Base-by-base conservation (phyloP, 345 rosid species). In the Microthlaspi erraticum region DNA sequence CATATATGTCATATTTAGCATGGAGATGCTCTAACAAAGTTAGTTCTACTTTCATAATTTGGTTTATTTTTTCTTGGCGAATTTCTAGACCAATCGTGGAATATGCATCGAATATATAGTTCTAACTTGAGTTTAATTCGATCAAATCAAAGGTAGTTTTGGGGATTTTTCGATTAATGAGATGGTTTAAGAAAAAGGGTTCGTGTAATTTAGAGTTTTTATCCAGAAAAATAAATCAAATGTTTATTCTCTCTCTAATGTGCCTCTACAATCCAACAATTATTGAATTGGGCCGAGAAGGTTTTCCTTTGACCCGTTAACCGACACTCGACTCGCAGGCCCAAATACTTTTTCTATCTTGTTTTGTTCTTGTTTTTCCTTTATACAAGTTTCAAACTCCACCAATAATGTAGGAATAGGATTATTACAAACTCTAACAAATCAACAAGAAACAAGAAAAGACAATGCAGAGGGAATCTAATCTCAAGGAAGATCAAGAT, bases 401-500 rank as follows among this genome's bases (percentile, higher is more conserved):
- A 41, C 46, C 62, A 17, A 55, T 54, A 55, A 57, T 58, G 16
- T 6, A 19, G 37, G 17, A 10, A 39, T 12, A 39, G 13, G 60
- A 26, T 3, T 26, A 26, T n/a, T 26, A 26, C 29, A 5, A 49
- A 59, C 37, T 57, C 77, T 46, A 74, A 67, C 68, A 42, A 52
- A 44, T 60, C 45, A 58, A 50, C 72, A 74, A 74, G 20, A 50
- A 74, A 66, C 60, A 39, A 31, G 60, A 42, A 57, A 56, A 32
- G 41, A 74, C 61, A 73, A 45, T 17, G 57, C 13, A 64, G 0
- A 37, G 42, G 59, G 78, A 66, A 74, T 74, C 67, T 66, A 50
- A 66, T 74, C 72, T 59, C 55, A 52, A 51, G 54, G 67, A 58
- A 66, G 60, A 73, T 65, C 60, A 64, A 58, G 19, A 46, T 34